A percentile compares a stretch with the other conserved stretches of the same genome.
Evolutionary conservation across 192 early-diverging fungal species (phyloP).

Genomic region (Diversispora epigaea): DNA sequence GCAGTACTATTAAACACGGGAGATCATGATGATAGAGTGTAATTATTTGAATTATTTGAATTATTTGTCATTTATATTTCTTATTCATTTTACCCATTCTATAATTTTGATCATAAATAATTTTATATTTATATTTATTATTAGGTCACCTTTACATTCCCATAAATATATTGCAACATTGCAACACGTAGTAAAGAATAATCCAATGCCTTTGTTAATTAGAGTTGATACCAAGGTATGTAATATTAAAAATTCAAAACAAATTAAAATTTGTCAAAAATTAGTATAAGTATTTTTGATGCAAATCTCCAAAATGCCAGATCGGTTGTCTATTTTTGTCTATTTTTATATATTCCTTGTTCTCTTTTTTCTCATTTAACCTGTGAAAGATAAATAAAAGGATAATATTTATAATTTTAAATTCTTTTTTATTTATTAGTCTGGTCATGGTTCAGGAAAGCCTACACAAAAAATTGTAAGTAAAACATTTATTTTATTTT

Average conservation of each 20-base stretch:
- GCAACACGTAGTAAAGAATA: constrained; percentile 55
- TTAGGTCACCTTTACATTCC: constrained; percentile 59
- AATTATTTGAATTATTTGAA: constrained; percentile 16
- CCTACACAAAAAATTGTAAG: constrained; percentile 52
- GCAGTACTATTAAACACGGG: constrained; percentile 61
- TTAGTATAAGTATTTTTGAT: background rate
- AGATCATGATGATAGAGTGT: constrained; percentile 71
- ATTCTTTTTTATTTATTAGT: constrained; percentile 13
- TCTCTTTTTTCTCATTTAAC: too few relatives aligned
- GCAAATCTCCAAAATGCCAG: too few relatives aligned
- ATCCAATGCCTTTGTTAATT: constrained; percentile 57
- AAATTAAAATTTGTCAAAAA: too few relatives aligned
- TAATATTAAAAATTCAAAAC: background rate
- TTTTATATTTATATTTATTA: background rate
- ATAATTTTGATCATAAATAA: background rate
- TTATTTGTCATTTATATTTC: background rate
- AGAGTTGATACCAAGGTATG: constrained; percentile 59
- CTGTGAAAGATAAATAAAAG: too few relatives aligned
- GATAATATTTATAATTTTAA: background rate
- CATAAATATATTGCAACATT: constrained; percentile 63
- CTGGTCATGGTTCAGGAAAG: constrained; percentile 73
- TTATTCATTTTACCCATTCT: background rate
- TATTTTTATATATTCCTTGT: too few relatives aligned
- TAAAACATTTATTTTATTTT: background rate
- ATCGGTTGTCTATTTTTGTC: too few relatives aligned